Conservation (phyloP, 441 rosid genomes). For the Gossypium trilobum region DNA sequence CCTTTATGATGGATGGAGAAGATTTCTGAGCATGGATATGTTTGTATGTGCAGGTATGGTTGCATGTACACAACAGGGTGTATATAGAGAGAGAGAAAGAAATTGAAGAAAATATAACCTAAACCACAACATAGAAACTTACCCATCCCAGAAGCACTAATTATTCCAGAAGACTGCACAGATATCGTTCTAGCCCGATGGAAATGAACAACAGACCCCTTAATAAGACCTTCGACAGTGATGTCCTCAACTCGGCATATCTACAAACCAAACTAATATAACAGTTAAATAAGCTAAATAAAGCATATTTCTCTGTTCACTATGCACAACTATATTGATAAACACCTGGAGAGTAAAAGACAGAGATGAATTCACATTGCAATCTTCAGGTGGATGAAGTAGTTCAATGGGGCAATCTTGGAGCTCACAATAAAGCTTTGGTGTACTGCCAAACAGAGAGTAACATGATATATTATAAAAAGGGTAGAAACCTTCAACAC, state of each 20-base stretch:
- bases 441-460: constrained; percentile 46
- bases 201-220: constrained; percentile 95
- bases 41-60: not conserved
- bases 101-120: not conserved
- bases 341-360: constrained; percentile 97
- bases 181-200: constrained; percentile 87
- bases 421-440: constrained; percentile 70
- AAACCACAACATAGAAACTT: constrained; percentile 23
- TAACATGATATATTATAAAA: constrained; percentile 4
- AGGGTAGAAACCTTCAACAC: not conserved
- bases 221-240: constrained; percentile 65
- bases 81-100: not conserved
- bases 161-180: constrained; percentile 65
- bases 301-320: constrained; percentile 15
- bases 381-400: constrained; percentile 96
- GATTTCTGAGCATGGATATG: not conserved
- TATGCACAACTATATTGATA: constrained; percentile 19
- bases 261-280: constrained; percentile 36
- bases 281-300: constrained; percentile 18
- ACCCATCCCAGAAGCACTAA: constrained; percentile 95
- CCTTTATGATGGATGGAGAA: not conserved
- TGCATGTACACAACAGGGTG: not conserved
- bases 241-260: constrained; percentile 99
- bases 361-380: constrained; percentile 94
- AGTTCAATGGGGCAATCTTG: constrained; percentile 83